Base-by-base conservation (phyloP, 257 asterid species). In the Dorcoceras hygrometricum region DNA sequence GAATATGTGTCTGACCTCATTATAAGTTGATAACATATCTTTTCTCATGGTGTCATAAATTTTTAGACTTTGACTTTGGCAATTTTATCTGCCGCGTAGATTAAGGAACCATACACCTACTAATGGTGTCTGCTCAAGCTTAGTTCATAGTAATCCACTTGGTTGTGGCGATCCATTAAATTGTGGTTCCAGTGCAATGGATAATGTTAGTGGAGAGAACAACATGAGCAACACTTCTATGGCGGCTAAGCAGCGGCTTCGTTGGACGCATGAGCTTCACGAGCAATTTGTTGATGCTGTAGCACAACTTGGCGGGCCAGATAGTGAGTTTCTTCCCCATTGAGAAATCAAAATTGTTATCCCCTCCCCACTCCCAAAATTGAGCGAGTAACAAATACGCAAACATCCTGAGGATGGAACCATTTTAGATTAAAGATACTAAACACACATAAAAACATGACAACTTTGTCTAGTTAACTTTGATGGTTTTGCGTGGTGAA, bases 231-330 rank as follows among this genome's bases (percentile, higher is more conserved):
- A 39, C n/a, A 39, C 11, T 39, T 39, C 50, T 3, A 83, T 68
- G 68, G 87, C 96, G 23, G 88, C 97, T 55, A 92, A 85, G 83
- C 98, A 92, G 69, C 86, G 98, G 69, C 90, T 92, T 58, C 97
- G 98, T 22, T 92, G 97, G 98, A 92, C 98, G 48, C 89, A 89
- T 27, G 97, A 92, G 76, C 98, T 92, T 69, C 98, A 92, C 57
- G 98, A 89, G 67, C 89, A 93, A 62, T 92, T 92, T 67, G 87
- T 89, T 75, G 98, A 92, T 78, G 91, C 98, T 59, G 98, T 93
- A 26, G 97, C 97, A 7, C 97, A 93, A 70, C 98, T 93, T 74
- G 98, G 97, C 68, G 98, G 98, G 59, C 98, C 98, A 28, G 98
- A 89, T 71, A 80, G 98, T 93, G 78, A 89, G 97, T 83, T 76